Percentiles rank a stretch among this genome's conserved stretches.
Conservation (phyloP, 352 stramenopile genomes). For the Globisporangium irregulare region DNA sequence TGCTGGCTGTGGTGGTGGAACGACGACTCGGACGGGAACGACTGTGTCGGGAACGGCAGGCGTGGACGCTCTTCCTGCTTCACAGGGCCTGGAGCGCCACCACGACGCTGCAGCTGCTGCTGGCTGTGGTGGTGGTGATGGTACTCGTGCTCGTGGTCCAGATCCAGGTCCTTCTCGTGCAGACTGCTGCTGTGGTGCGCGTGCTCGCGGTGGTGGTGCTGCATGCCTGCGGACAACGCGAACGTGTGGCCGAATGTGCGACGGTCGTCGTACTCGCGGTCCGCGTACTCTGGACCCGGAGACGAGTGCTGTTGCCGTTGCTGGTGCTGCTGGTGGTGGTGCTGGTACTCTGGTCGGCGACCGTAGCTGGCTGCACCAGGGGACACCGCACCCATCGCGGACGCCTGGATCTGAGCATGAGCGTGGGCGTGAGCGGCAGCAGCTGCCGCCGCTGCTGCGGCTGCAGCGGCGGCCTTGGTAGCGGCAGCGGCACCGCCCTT, state of each 20-base stretch:
- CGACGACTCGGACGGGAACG: slow-evolving; percentile 58
- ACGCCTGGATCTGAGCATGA: neutral
- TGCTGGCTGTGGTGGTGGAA: slow-evolving; percentile 32
- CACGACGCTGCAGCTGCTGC: slow-evolving; percentile 1
- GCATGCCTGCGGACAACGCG: slow-evolving; percentile 20
- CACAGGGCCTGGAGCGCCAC: neutral
- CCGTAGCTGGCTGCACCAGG: neutral
- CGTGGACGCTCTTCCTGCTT: slow-evolving; percentile 45
- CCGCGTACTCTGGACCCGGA: slow-evolving; percentile 20
- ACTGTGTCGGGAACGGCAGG: slow-evolving; percentile 54
- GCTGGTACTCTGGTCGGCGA: slow-evolving; percentile 15
- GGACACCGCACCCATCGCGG: neutral
- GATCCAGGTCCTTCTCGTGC: slow-evolving; percentile 24
- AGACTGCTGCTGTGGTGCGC: neutral
- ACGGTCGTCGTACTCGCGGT: slow-evolving; percentile 33
- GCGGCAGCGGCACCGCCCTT: slow-evolving; percentile 2
- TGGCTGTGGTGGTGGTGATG: slow-evolving; percentile 4
- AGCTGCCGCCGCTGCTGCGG: neutral
- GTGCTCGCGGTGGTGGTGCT: slow-evolving; percentile 23
- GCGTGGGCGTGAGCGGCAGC: neutral
- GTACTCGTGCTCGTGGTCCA: slow-evolving; percentile 24
- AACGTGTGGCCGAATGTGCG: slow-evolving; percentile 22
- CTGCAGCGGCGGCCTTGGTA: neutral
- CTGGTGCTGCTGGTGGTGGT: slow-evolving; percentile 5
- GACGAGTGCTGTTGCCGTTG: slow-evolving; percentile 7